Evolutionary conservation across 805 yeast genomes (phyloP), one percentile per base, ranked within the genome.

Genomic region (Candida wancherniae): DNA sequence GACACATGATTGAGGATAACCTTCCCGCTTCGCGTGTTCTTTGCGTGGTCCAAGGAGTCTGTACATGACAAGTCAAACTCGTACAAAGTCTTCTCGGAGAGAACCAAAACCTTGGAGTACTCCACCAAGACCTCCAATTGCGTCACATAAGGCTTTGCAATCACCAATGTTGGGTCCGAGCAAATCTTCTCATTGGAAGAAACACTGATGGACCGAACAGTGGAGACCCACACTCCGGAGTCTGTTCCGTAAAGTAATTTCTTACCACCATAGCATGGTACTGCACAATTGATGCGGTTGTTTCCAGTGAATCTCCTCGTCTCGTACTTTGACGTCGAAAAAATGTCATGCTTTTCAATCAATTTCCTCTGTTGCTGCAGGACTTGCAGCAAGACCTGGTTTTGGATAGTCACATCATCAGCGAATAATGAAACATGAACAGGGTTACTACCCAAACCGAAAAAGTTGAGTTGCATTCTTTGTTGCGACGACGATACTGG

Each of bases 101-200:
- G 66, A 6, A 86, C 79, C 42, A 92, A 64, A 17, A 92, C 61
- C 28, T 88, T 80, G 39, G 84, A 84, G 53, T 87, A 88, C 55
- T 87, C 97, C 40, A 88, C 97, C 44, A 92, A 61, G 1, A 87
- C 94, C 45, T 90, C 96, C 37, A 88, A 69, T 55, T 92, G 98
- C 1, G 87, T 77, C 12, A 92, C 85, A 43, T 84, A 84, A 24
- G 75, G 67, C 47, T 81, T 80, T 29, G 80, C 70, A 16, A 92
- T 74, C 12, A 87, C 76, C 62, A 80, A 75, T 8, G 78, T 72
- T 3, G 97, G 97, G 28, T 75, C 78, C 1, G 82, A 71, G 28
- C 80, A 79, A 27, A 72, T 69, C 44, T 62, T 63, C 33, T 65
- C 69, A 28, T 65, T 66, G 6, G 71, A 62, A 0, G 67, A 61